Conservation (phyloP, 2,329 filamentous ascomycete species). For the Fusarium sp. region DNA sequence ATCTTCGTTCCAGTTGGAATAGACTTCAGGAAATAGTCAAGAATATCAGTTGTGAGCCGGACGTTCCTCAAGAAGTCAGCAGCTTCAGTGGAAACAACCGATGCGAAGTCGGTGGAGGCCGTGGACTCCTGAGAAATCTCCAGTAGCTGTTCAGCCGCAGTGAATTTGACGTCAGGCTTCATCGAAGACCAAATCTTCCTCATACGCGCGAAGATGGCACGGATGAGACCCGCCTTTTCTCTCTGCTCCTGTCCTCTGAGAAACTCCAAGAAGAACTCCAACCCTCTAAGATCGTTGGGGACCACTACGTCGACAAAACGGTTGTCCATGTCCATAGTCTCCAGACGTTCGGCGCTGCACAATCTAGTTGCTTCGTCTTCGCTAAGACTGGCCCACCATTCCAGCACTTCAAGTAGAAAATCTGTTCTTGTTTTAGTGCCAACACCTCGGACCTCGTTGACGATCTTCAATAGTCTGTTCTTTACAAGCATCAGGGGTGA, state of each 20-base stretch:
- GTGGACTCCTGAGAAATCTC: conserved; percentile 65
- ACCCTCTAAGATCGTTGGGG: conserved; percentile 63
- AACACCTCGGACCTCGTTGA: conserved; percentile 79
- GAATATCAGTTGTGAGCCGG: conserved; percentile 76
- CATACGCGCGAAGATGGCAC: conserved; percentile 75
- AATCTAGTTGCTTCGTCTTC: conserved; percentile 61
- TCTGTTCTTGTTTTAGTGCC: conserved; percentile 76
- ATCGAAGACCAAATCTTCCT: conserved; percentile 77
- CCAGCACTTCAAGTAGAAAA: conserved; percentile 79
- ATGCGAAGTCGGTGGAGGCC: conserved; percentile 48
- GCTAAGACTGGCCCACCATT: conserved; percentile 72
- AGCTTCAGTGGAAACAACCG: conserved; percentile 66
- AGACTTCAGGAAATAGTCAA: conserved; percentile 77
- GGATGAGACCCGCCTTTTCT: conserved; percentile 64
- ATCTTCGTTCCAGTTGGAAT: conserved; percentile 80
- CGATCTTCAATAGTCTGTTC: conserved; percentile 73
- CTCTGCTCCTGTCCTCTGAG: conserved; percentile 56
- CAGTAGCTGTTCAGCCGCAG: conserved; percentile 71
- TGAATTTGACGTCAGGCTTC: conserved; percentile 70
- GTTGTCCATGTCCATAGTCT: conserved; percentile 55
- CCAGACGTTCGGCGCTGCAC: conserved; percentile 55
- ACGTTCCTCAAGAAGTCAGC: conserved; percentile 79
- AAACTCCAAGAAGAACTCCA: conserved; percentile 63
- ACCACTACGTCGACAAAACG: conserved; percentile 64
- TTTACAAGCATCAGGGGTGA: conserved; percentile 79